Evolutionary conservation across 768 basidiomycete genomes (phyloP).

Genomic region (Cubamyces sp.): DNA sequence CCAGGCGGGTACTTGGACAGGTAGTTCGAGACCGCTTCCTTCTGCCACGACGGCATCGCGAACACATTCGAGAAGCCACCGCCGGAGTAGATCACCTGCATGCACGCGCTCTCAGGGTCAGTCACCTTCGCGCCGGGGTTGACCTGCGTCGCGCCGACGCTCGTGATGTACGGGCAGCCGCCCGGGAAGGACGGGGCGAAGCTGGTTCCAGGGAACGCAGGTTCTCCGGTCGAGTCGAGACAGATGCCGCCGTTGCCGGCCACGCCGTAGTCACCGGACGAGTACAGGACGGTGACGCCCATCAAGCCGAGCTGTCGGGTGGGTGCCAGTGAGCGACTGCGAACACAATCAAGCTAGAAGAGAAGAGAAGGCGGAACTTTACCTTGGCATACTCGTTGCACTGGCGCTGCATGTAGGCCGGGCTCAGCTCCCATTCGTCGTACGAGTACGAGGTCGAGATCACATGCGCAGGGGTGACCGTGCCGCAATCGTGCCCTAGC

Average conservation of each 20-base stretch:
- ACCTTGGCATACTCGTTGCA: constrained; percentile 50
- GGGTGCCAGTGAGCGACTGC: background rate
- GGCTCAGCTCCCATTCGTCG: constrained; percentile 41
- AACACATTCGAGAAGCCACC: constrained; percentile 49
- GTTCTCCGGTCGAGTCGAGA: constrained; percentile 36
- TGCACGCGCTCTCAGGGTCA: constrained; percentile 44
- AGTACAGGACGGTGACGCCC: constrained; percentile 45
- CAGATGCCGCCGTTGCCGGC: constrained; percentile 40
- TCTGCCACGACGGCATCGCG: constrained; percentile 41
- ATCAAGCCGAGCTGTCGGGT: constrained; percentile 35
- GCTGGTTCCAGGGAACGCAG: background rate
- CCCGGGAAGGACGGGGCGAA: constrained; percentile 29
- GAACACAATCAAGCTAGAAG: background rate
- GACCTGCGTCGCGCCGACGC: constrained; percentile 44
- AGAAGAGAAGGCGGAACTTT: background rate
- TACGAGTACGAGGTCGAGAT: constrained; percentile 47
- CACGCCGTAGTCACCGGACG: constrained; percentile 51
- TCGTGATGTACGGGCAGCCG: constrained; percentile 46
- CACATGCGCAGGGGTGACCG: constrained; percentile 39
- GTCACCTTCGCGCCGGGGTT: constrained; percentile 36
- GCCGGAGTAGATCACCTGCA: constrained; percentile 42
- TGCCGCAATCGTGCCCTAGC: constrained; percentile 38
- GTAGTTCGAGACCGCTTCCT: constrained; percentile 31
- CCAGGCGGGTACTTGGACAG: constrained; percentile 39
- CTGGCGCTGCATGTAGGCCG: constrained; percentile 44